Evolutionary conservation across 306 rosid genomes (phyloP).

Genomic region (Vachellia pachyceras): DNA sequence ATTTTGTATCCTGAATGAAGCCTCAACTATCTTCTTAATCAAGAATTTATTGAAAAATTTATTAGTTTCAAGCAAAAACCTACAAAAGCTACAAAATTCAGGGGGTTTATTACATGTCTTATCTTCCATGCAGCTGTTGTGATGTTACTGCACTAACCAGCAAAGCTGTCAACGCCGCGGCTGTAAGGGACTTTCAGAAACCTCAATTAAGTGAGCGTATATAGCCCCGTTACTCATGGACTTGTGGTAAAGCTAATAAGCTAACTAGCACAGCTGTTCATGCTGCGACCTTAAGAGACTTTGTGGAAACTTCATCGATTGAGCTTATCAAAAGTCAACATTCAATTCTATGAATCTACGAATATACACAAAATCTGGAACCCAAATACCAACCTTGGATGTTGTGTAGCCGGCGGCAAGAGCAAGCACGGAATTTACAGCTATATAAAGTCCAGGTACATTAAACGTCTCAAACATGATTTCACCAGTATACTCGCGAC

Average conservation of each 20-base stretch:
- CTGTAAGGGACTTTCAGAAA: constrained; percentile 5
- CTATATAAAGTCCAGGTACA: constrained; percentile 97
- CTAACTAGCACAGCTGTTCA: constrained; percentile 15
- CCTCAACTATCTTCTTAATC: not conserved
- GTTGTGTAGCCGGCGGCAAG: constrained; percentile 99
- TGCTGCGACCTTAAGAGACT: not conserved
- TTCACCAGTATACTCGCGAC: constrained; percentile 95
- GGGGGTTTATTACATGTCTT: not conserved
- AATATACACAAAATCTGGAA: constrained; percentile 13
- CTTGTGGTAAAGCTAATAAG: constrained; percentile 26
- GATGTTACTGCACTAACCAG: constrained; percentile 11
- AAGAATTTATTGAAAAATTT: constrained; percentile 12
- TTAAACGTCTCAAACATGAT: constrained; percentile 99
- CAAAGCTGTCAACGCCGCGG: not conserved
- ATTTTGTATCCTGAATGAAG: not conserved
- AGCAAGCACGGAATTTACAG: constrained; percentile 97
- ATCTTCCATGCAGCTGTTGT: not conserved
- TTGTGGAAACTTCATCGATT: constrained; percentile 15
- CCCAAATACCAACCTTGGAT: constrained; percentile 75
- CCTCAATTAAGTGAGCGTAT: constrained; percentile 19
- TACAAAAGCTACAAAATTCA: constrained; percentile 25
- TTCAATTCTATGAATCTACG: constrained; percentile 29
- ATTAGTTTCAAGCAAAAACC: constrained; percentile 27
- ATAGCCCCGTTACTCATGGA: not conserved
- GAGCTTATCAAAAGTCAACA: constrained; percentile 27